A percentile compares a stretch with the other conserved stretches of the same genome.
These are phyloP conservation scores for Porphyrellus cyaneotinctus DNA, from an alignment of 768 basidiomycete species.

Conservation along the genomic window DNA sequence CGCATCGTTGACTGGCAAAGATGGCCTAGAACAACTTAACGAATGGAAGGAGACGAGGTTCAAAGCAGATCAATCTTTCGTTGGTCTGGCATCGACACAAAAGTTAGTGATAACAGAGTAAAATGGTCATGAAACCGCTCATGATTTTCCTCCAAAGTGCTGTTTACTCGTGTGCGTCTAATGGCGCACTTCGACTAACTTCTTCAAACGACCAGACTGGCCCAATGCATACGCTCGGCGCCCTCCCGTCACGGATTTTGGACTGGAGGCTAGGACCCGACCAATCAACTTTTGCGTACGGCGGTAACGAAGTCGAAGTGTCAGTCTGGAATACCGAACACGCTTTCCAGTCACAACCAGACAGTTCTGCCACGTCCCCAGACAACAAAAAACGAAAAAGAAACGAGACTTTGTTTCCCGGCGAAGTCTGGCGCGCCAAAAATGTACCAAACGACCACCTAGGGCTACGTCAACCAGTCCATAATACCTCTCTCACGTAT, in stretches of 20 bases:
- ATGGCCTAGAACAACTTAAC: constrained; percentile 36
- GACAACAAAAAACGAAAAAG: constrained; percentile 51
- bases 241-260: constrained; percentile 64
- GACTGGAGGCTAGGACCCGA: constrained; percentile 60
- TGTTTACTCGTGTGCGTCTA: constrained; percentile 69
- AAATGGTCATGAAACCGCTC: not conserved
- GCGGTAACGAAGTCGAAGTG: constrained; percentile 81
- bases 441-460: constrained; percentile 80
- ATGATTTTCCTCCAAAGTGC: constrained; percentile 18
- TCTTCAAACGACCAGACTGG: constrained; percentile 26
- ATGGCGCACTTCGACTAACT: constrained; percentile 63
- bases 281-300: constrained; percentile 65
- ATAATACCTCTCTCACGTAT: constrained; percentile 66
- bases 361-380: constrained; percentile 14
- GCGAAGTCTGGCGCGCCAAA: constrained; percentile 81
- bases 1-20: constrained; percentile 41
- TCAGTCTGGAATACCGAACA: constrained; percentile 75
- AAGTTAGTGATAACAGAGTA: constrained; percentile 39
- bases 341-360: constrained; percentile 37
- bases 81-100: constrained; percentile 53
- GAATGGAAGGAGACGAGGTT: constrained; percentile 68
- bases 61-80: constrained; percentile 48
- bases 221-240: constrained; percentile 31
- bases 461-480: constrained; percentile 72
- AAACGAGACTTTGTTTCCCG: constrained; percentile 55